Conservation (phyloP, 176 grass and related monocot genomes). For the Cenchrus fungigraminus region DNA sequence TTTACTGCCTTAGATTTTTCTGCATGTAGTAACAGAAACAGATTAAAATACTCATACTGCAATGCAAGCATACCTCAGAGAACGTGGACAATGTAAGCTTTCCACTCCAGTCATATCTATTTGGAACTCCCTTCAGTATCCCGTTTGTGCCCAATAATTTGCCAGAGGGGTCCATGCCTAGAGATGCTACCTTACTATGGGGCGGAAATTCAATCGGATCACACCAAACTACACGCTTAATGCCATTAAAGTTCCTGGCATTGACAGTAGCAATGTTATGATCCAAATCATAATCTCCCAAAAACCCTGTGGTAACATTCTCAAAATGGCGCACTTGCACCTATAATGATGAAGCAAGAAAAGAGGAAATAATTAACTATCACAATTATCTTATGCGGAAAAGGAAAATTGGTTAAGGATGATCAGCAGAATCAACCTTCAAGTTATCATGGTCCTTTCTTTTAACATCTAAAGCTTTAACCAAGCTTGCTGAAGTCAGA, state of each 20-base stretch:
- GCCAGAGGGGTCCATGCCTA: not conserved
- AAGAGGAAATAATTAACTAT: not conserved
- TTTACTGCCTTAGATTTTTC: not conserved
- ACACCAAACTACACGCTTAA: not conserved
- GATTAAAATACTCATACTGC: not conserved
- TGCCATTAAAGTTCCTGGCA: not conserved
- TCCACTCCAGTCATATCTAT: too few species aligned
- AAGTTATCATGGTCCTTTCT: not conserved
- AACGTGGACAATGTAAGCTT: not conserved
- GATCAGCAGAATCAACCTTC: constrained; percentile 26
- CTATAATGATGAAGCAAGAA: constrained; percentile 11
- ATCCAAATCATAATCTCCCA: not conserved
- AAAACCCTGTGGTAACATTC: not conserved
- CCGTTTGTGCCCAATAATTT: not conserved
- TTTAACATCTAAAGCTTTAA: constrained; percentile 6
- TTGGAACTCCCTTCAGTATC: not conserved
- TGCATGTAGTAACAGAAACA: not conserved
- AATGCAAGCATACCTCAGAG: not conserved
- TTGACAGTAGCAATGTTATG: not conserved
- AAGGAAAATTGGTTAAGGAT: not conserved
- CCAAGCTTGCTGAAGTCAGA: constrained; percentile 34
- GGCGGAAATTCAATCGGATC: not conserved
- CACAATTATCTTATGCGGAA: not conserved
- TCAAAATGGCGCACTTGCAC: not conserved
- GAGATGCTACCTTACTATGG: not conserved